Conservation (phyloP, 1,284 basidiomycete genomes). For the Exobasidium cylindrosporum region DNA sequence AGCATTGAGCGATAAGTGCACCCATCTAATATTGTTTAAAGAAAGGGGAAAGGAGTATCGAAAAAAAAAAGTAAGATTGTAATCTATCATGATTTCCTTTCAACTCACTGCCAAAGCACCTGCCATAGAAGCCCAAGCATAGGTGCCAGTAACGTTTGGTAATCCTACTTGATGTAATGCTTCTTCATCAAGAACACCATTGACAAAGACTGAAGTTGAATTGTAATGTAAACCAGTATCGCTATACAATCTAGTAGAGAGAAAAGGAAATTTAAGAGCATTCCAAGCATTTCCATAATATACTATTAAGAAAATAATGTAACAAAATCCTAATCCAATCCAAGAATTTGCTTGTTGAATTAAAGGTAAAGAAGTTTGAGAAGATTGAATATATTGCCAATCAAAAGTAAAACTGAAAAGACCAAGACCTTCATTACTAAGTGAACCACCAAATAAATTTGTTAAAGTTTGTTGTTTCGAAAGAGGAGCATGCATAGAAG, state of each 20-base stretch:
- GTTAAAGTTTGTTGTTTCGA: constrained; percentile 17
- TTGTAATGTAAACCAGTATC: constrained; percentile 52
- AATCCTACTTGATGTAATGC: constrained; percentile 34
- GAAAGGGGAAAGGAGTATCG: too few relatives aligned
- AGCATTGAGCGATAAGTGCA: constrained; percentile 63
- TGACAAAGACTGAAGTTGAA: constrained; percentile 55
- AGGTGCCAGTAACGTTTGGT: constrained; percentile 56
- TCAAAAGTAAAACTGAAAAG: constrained; percentile 30
- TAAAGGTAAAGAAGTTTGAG: constrained; percentile 35
- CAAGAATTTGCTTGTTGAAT: constrained; percentile 45
- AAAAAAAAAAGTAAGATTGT: too few relatives aligned
- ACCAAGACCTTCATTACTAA: constrained; percentile 46
- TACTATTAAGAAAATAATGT: constrained; percentile 31
- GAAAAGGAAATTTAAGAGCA: constrained; percentile 31
- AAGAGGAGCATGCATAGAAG: constrained; percentile 59
- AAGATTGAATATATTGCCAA: constrained; percentile 48
- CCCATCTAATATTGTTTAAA: too few relatives aligned
- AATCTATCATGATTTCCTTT: too few relatives aligned
- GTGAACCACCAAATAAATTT: constrained; percentile 16
- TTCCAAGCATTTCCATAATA: constrained; percentile 45
- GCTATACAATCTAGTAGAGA: constrained; percentile 28
- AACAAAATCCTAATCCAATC: constrained; percentile 39
- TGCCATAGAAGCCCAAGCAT: constrained; percentile 62
- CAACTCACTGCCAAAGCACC: too few relatives aligned
- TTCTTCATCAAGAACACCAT: constrained; percentile 20